phyloP scores from a whole-genome alignment of 2,329 filamentous ascomycete genomes.

The Fusarium annulatum region DNA sequence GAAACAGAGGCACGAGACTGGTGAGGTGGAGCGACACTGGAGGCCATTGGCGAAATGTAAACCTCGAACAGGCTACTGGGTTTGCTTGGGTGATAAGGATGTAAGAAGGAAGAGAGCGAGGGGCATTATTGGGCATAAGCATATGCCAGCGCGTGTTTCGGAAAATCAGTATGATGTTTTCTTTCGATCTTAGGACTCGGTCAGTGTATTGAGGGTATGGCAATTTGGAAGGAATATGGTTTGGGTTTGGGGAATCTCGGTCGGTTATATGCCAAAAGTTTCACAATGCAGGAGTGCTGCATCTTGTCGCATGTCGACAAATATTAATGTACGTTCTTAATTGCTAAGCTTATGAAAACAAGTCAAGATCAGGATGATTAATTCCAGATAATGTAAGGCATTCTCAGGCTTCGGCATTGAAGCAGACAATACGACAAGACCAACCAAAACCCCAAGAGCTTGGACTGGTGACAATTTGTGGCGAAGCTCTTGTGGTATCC shows the following conservation, averaged over 20 bases:
- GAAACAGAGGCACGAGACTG: conserved; percentile 25
- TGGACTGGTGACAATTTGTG: conserved; percentile 20
- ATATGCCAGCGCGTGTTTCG: background rate
- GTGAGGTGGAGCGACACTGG: conserved; percentile 39
- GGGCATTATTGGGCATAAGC: background rate
- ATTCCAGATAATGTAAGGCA: background rate
- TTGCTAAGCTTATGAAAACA: too few species aligned
- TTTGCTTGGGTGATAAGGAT: conserved; percentile 41
- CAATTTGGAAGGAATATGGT: background rate
- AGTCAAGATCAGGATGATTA: background rate
- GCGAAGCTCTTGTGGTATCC: conserved; percentile 35
- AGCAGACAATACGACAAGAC: conserved; percentile 2
- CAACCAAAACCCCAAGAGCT: conserved; percentile 18
- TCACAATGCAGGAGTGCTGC: background rate
- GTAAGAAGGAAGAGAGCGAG: background rate
- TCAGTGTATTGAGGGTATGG: background rate
- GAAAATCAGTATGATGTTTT: conserved; percentile 1
- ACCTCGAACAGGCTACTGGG: conserved; percentile 42
- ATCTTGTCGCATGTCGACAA: background rate
- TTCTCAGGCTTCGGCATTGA: background rate
- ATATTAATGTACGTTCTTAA: accelerated
- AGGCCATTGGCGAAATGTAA: conserved; percentile 17
- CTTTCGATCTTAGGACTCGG: background rate
- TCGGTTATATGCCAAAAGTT: background rate
- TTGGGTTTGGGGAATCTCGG: background rate